Percentiles rank a stretch among this genome's conserved stretches.
These are phyloP conservation scores for Ogataea sp. DNA, from an alignment of 805 yeast species.

Conservation along the genomic window DNA sequence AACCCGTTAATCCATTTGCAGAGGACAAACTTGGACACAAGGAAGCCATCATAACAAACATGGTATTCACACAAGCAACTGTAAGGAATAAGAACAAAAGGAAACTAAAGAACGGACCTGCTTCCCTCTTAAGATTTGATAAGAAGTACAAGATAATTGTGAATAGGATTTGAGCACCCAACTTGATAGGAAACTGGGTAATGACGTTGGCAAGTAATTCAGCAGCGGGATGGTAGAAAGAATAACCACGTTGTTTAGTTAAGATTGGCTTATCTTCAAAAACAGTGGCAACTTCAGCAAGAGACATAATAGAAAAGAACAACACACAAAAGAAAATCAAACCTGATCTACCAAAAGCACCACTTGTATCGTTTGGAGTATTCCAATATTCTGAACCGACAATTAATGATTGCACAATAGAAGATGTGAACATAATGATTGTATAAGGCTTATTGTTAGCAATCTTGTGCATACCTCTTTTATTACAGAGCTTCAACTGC, in stretches of 20 bases:
- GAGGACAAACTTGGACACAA: constrained; percentile 36
- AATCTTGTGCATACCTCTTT: constrained; percentile 43
- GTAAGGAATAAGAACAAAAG: constrained; percentile 30
- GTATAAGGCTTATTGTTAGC: constrained; percentile 52
- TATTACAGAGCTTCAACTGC: constrained; percentile 43
- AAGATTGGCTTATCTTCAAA: constrained; percentile 56
- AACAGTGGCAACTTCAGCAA: constrained; percentile 52
- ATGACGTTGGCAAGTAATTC: constrained; percentile 52
- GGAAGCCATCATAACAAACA: constrained; percentile 50
- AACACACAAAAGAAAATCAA: constrained; percentile 51
- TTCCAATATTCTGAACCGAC: constrained; percentile 54
- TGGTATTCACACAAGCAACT: constrained; percentile 38
- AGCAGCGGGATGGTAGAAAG: constrained; percentile 59
- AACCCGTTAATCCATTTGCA: constrained; percentile 56
- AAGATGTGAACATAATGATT: constrained; percentile 39
- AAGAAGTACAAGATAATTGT: constrained; percentile 44
- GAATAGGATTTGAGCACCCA: constrained; percentile 39
- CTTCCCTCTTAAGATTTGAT: constrained; percentile 40
- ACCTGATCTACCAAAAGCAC: constrained; percentile 58
- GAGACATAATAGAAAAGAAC: constrained; percentile 50
- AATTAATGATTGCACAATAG: constrained; percentile 48
- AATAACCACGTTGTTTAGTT: constrained; percentile 56
- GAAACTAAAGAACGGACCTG: constrained; percentile 48
- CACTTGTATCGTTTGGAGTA: constrained; percentile 38
- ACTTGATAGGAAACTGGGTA: constrained; percentile 49